Conservation (phyloP, 148 eudicot genomes). For the Arbutus unedo region DNA sequence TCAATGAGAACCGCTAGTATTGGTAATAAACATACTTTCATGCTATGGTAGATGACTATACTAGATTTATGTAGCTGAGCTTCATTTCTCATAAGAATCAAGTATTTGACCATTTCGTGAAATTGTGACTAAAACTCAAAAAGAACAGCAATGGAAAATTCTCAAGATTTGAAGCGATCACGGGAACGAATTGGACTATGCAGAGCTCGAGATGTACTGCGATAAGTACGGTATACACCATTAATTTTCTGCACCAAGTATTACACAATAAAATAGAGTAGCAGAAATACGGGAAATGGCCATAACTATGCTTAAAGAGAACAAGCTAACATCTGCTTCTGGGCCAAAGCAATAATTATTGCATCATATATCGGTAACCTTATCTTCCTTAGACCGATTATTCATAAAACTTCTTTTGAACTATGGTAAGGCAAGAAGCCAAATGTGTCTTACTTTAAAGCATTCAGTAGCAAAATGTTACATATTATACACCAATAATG, state of each 20-base stretch:
- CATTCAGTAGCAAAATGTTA: background rate
- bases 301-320: background rate
- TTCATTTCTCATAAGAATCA: background rate
- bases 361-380: no score
- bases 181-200: background rate
- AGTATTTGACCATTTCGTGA: background rate
- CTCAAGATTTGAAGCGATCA: background rate
- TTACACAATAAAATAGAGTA: background rate
- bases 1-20: no score
- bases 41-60: background rate
- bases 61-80: background rate
- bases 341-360: background rate
- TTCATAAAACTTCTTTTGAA: no score
- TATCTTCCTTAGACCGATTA: no score
- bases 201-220: background rate
- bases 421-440: background rate
- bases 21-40: background rate
- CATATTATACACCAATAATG: background rate
- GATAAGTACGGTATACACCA: background rate
- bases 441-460: background rate
- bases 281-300: background rate
- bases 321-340: background rate
- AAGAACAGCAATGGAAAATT: background rate
- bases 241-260: background rate
- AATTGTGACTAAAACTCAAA: background rate